phyloP scores from a whole-genome alignment of 257 asterid species.

The Mitragyna speciosa region DNA sequence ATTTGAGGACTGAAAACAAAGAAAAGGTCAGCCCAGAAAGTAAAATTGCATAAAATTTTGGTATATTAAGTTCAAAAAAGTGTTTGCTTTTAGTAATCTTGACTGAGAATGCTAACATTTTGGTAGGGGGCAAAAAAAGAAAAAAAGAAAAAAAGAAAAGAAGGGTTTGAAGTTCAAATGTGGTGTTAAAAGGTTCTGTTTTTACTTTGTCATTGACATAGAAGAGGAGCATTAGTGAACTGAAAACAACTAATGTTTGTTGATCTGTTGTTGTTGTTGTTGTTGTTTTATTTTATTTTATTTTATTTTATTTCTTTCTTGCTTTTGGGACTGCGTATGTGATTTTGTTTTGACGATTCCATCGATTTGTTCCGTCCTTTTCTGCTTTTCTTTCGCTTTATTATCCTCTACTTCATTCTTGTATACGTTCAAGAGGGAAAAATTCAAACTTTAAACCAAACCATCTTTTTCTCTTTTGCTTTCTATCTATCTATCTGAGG shows the following conservation, averaged over 20 bases:
- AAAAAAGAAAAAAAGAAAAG: not conserved
- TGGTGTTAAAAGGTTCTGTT: slow-evolving; percentile 3
- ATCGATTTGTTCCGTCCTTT: slow-evolving; percentile 23
- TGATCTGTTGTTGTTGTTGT: slow-evolving; percentile 43
- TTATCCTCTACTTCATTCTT: slow-evolving; percentile 29
- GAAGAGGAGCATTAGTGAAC: slow-evolving; percentile 8
- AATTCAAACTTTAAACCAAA: slow-evolving; percentile 33
- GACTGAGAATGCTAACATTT: not conserved
- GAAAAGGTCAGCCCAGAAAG: not conserved
- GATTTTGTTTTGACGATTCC: slow-evolving; percentile 46
- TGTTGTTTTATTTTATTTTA: no score
- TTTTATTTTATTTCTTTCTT: slow-evolving; percentile 19
- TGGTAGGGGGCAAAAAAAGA: not conserved
- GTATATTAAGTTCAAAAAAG: not conserved
- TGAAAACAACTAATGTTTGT: not conserved
- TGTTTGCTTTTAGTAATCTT: not conserved
- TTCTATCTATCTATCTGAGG: slow-evolving; percentile 3
- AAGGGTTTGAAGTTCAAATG: not conserved
- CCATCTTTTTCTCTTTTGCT: slow-evolving; percentile 21
- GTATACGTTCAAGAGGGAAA: slow-evolving; percentile 26
- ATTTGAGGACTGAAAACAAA: slow-evolving; percentile 8
- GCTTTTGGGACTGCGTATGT: slow-evolving; percentile 36
- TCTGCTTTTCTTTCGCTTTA: slow-evolving; percentile 38
- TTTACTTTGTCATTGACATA: slow-evolving; percentile 1
- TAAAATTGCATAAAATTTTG: not conserved